Conservation (phyloP, 2,329 filamentous ascomycete species). For the Mycosphaerella arachidis region DNA sequence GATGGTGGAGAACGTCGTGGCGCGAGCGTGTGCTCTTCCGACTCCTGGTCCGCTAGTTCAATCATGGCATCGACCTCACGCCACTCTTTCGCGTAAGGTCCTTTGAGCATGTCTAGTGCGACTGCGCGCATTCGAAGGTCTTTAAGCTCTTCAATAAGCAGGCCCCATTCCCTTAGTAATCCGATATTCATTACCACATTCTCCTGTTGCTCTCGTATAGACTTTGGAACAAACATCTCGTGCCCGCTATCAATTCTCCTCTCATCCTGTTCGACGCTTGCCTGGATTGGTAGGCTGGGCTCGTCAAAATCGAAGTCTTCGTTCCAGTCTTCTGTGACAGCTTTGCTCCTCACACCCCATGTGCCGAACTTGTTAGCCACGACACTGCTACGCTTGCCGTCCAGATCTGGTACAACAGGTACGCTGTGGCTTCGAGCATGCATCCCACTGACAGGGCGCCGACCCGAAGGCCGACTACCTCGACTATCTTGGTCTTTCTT, state of each 20-base stretch:
- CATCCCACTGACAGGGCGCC: slow-evolving; percentile 63
- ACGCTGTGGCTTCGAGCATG: slow-evolving; percentile 80
- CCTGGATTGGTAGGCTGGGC: slow-evolving; percentile 34
- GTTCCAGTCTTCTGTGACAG: slow-evolving; percentile 81
- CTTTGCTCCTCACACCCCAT: slow-evolving; percentile 75
- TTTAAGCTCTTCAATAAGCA: slow-evolving; percentile 79
- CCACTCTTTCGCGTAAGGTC: slow-evolving; percentile 60
- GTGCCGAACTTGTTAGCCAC: slow-evolving; percentile 69
- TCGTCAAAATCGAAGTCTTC: slow-evolving; percentile 79
- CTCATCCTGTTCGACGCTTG: slow-evolving; percentile 31
- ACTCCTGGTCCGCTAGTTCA: slow-evolving; percentile 67
- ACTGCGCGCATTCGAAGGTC: slow-evolving; percentile 67
- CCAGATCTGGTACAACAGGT: slow-evolving; percentile 61
- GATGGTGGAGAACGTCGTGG: slow-evolving; percentile 53
- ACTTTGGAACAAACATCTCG: slow-evolving; percentile 68
- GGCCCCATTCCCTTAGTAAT: slow-evolving; percentile 74
- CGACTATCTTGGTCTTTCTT: slow-evolving; percentile 68
- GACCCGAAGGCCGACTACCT: slow-evolving; percentile 63
- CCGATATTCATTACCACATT: slow-evolving; percentile 79
- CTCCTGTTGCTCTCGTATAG: slow-evolving; percentile 74
- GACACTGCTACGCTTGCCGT: slow-evolving; percentile 51
- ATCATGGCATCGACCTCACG: slow-evolving; percentile 83
- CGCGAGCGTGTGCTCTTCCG: slow-evolving; percentile 50
- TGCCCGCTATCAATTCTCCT: slow-evolving; percentile 43
- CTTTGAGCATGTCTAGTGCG: slow-evolving; percentile 61